A percentile compares a stretch with the other conserved stretches of the same genome.
phyloP scores from a whole-genome alignment of 768 basidiomycete genomes.

The Russula sp. region DNA sequence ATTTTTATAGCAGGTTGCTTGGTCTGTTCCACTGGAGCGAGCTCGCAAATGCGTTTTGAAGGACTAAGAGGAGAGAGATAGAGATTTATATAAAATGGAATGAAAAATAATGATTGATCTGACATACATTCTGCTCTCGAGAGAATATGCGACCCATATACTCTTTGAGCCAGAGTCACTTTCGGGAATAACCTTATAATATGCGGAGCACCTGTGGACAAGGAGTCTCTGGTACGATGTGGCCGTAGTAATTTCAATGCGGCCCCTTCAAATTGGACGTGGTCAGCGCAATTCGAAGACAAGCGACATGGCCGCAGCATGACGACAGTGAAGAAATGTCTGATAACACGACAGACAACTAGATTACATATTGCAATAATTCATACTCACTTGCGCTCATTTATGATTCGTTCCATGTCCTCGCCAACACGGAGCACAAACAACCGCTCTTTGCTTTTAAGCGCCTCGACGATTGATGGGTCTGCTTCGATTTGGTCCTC shows the following conservation, averaged over 20 bases:
- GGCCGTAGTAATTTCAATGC: slow-evolving; percentile 63
- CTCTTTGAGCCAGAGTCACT: slow-evolving; percentile 60
- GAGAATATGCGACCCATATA: slow-evolving; percentile 54
- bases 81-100: slow-evolving; percentile 20
- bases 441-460: slow-evolving; percentile 82
- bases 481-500: slow-evolving; percentile 53
- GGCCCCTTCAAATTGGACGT: slow-evolving; percentile 42
- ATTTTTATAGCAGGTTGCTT: slow-evolving; percentile 82
- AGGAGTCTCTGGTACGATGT: slow-evolving; percentile 84
- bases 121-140: slow-evolving; percentile 75
- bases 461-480: slow-evolving; percentile 79
- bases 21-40: slow-evolving; percentile 70
- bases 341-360: neutral
- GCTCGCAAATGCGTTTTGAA: slow-evolving; percentile 62
- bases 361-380: slow-evolving; percentile 10
- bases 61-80: slow-evolving; percentile 49
- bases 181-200: slow-evolving; percentile 73
- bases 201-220: slow-evolving; percentile 80
- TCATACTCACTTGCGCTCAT: slow-evolving; percentile 61
- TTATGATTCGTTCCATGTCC: slow-evolving; percentile 75
- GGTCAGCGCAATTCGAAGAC: slow-evolving; percentile 21
- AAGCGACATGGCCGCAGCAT: neutral
- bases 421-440: slow-evolving; percentile 89
- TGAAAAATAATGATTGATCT: slow-evolving; percentile 7
- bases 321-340: neutral